Conservation (phyloP, 768 basidiomycete genomes). For the Lactifluus echinatus region DNA sequence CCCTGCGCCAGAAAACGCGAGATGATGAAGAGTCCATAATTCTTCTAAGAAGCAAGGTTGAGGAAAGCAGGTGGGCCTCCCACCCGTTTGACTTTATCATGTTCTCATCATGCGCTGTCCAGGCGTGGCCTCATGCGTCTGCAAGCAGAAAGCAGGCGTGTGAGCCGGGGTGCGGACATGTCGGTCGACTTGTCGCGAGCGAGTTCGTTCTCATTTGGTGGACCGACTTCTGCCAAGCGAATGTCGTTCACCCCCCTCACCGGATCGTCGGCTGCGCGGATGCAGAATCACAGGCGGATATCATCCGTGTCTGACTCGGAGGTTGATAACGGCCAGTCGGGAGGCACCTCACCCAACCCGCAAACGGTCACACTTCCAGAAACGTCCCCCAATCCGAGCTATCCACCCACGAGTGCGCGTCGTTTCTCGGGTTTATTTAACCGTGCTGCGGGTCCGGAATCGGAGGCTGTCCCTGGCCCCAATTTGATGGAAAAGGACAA, state of each 20-base stretch:
- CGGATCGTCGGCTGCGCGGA: slow-evolving; percentile 38
- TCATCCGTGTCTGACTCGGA: slow-evolving; percentile 60
- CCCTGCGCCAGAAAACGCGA: slow-evolving; percentile 29
- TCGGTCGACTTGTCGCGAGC: slow-evolving; percentile 52
- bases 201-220: slow-evolving; percentile 30
- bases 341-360: slow-evolving; percentile 15
- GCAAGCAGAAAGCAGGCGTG: slow-evolving; percentile 65
- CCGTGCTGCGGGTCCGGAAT: slow-evolving; percentile 38
- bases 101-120: slow-evolving; percentile 12
- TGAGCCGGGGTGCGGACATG: slow-evolving; percentile 40
- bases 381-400: slow-evolving; percentile 22
- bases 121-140: slow-evolving; percentile 84
- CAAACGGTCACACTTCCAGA: slow-evolving; percentile 18
- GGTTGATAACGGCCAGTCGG: slow-evolving; percentile 27
- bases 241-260: slow-evolving; percentile 69
- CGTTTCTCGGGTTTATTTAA: slow-evolving; percentile 50
- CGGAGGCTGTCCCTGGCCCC: slow-evolving; percentile 21
- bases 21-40: slow-evolving; percentile 75
- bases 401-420: slow-evolving; percentile 22
- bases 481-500: slow-evolving; percentile 39
- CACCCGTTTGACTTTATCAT: background rate
- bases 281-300: slow-evolving; percentile 53
- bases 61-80: slow-evolving; percentile 65
- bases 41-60: slow-evolving; percentile 73
- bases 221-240: slow-evolving; percentile 54